Percentiles rank a stretch among this genome's conserved stretches.
These are phyloP conservation scores for Solanum raphanifolium DNA, from an alignment of 257 asterid species.

Conservation along the genomic window DNA sequence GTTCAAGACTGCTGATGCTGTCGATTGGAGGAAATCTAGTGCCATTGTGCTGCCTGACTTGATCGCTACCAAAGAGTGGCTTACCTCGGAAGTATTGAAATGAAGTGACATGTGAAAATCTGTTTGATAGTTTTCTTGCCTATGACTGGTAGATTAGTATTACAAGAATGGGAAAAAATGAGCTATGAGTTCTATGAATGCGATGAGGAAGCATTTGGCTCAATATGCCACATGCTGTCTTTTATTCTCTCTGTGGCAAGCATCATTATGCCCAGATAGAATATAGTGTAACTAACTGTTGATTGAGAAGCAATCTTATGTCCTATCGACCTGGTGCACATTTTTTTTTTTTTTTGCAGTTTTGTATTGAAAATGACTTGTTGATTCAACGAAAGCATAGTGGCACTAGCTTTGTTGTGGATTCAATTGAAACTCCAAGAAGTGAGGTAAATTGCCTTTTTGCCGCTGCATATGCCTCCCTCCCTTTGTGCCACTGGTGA, in stretches of 20 bases:
- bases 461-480: background rate
- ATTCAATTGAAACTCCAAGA: background rate
- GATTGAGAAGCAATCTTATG: background rate
- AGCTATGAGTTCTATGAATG: background rate
- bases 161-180: background rate
- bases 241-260: background rate
- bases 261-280: background rate
- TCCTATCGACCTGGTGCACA: background rate
- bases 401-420: background rate
- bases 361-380: background rate
- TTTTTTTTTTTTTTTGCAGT: background rate
- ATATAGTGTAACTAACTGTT: background rate
- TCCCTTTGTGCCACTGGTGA: background rate
- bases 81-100: constrained; percentile 29
- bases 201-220: background rate
- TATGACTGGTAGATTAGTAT: background rate
- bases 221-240: background rate
- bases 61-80: constrained; percentile 63
- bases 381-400: background rate
- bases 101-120: background rate
- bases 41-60: constrained; percentile 73
- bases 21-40: constrained; percentile 72
- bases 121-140: background rate
- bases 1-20: constrained; percentile 66
- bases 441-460: background rate